Conservation (phyloP, 2,329 filamentous ascomycete genomes). For the Lasiodiplodia gonubiensis region DNA sequence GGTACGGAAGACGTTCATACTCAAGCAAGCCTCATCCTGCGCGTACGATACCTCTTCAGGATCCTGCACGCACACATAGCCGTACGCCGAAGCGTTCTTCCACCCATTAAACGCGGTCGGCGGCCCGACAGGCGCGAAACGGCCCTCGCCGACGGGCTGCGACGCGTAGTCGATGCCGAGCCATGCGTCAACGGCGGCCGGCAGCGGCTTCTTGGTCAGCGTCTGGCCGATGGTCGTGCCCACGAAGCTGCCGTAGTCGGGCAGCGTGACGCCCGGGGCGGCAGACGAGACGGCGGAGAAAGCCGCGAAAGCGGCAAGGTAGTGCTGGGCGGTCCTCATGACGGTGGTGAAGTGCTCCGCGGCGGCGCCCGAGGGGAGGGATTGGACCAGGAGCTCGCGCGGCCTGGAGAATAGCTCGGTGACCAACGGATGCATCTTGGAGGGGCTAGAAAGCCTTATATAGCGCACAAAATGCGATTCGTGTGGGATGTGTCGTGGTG, state of each 20-base stretch:
- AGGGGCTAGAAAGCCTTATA: background rate
- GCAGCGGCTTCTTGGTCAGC: slow-evolving; percentile 41
- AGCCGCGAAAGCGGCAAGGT: slow-evolving; percentile 10
- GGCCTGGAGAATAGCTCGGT: background rate
- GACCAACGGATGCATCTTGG: background rate
- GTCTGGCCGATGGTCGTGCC: slow-evolving; percentile 48
- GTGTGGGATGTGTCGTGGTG: slow-evolving; percentile 8
- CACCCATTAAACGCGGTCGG: slow-evolving; percentile 50
- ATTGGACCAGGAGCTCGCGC: background rate
- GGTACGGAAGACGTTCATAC: slow-evolving; percentile 34
- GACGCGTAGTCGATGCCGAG: slow-evolving; percentile 55
- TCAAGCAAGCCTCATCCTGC: slow-evolving; percentile 31
- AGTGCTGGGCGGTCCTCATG: slow-evolving; percentile 1
- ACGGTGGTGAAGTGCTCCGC: background rate
- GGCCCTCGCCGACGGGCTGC: slow-evolving; percentile 49
- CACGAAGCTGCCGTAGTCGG: slow-evolving; percentile 50
- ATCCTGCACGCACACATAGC: slow-evolving; percentile 10
- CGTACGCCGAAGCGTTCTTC: slow-evolving; percentile 39
- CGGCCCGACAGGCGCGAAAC: slow-evolving; percentile 51
- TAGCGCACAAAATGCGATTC: background rate
- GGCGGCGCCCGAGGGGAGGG: background rate
- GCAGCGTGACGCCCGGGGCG: slow-evolving; percentile 36
- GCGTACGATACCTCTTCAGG: slow-evolving; percentile 14
- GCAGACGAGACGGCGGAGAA: slow-evolving; percentile 8
- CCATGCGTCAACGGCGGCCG: slow-evolving; percentile 53